These are phyloP conservation scores for Dryas octopetala DNA, from an alignment of 306 rosid genomes.

Conservation along the genomic window DNA sequence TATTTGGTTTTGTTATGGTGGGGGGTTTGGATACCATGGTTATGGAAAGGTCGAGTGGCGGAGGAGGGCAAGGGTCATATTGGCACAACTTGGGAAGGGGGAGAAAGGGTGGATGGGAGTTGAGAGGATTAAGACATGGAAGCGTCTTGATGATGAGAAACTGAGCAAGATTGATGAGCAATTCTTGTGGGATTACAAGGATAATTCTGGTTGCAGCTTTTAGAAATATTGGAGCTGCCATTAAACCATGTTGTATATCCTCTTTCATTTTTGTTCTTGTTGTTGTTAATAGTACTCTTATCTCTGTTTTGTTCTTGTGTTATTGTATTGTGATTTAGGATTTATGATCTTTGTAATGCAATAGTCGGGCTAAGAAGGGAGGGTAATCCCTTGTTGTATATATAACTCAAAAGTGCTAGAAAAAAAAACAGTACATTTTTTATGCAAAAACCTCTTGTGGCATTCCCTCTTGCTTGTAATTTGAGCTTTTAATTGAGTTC, in stretches of 20 bases:
- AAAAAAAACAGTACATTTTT: background rate
- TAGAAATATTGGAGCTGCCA: background rate
- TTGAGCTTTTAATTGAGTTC: background rate
- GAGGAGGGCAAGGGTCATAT: slow-evolving; percentile 77
- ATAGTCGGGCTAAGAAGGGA: background rate
- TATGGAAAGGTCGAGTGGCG: slow-evolving; percentile 83
- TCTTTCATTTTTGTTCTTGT: background rate
- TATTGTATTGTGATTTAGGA: too few relatives aligned
- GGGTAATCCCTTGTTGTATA: too few relatives aligned
- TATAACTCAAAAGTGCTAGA: background rate
- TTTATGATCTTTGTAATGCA: too few relatives aligned
- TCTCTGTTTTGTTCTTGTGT: background rate
- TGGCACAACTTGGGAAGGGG: slow-evolving; percentile 66
- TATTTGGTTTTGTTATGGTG: slow-evolving; percentile 95
- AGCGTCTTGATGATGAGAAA: slow-evolving; percentile 74
- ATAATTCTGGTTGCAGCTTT: background rate
- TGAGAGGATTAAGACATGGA: slow-evolving; percentile 77
- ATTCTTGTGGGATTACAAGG: slow-evolving; percentile 52
- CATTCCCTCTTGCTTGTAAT: background rate
- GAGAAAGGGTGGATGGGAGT: slow-evolving; percentile 57
- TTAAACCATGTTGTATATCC: background rate
- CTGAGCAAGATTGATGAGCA: slow-evolving; percentile 80
- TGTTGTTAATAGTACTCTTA: background rate
- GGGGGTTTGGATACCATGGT: slow-evolving; percentile 91
- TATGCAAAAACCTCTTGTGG: background rate